Evolutionary conservation across 352 stramenopile genomes (phyloP).

Genomic region (Pythium diclinum): DNA sequence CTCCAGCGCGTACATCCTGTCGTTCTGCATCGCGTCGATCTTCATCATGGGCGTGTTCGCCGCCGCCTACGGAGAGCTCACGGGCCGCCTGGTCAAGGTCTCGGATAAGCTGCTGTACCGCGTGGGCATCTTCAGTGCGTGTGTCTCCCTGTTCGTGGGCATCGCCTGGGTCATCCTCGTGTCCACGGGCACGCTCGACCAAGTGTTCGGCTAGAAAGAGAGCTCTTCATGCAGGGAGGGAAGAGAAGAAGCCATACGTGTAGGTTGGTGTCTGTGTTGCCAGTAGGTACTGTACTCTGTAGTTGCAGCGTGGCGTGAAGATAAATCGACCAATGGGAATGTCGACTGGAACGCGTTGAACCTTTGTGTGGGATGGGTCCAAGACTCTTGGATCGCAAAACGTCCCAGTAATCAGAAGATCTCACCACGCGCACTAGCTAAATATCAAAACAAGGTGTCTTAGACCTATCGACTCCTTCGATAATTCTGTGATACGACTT

Average conservation of each 20-base stretch:
- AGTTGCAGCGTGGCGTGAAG: not conserved
- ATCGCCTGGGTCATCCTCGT: constrained; percentile 46
- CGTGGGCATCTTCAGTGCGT: constrained; percentile 37
- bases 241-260: not conserved
- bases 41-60: constrained; percentile 80
- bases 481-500: too few relatives aligned
- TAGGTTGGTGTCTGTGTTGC: too few relatives aligned
- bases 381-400: not conserved
- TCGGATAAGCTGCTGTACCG: constrained; percentile 35
- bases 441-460: constrained; percentile 10
- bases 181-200: constrained; percentile 37
- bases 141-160: constrained; percentile 41
- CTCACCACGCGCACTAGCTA: not conserved
- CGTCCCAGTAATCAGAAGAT: not conserved
- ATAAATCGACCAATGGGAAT: not conserved
- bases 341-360: not conserved
- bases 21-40: constrained; percentile 70
- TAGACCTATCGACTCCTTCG: too few relatives aligned
- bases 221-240: not conserved
- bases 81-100: constrained; percentile 24
- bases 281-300: too few relatives aligned
- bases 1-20: constrained; percentile 56
- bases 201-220: constrained; percentile 33
- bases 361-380: not conserved
- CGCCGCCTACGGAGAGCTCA: constrained; percentile 48